Percentiles rank a stretch among this genome's conserved stretches.
Evolutionary conservation across 768 basidiomycete genomes (phyloP).

Genomic region (Gloeophyllum trabeum): DNA sequence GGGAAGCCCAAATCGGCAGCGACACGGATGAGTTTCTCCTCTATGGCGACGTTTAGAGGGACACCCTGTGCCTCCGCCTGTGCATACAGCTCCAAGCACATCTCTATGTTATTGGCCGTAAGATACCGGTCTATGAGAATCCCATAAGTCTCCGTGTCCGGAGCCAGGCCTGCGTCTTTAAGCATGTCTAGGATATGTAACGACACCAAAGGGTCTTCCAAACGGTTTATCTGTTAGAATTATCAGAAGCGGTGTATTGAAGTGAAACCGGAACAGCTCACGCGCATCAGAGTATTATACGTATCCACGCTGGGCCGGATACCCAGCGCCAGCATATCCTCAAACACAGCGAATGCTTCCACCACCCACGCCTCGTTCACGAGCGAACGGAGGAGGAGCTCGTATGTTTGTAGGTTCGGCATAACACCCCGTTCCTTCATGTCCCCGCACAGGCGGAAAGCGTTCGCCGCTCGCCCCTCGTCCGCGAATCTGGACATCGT

Average conservation of each 20-base stretch:
- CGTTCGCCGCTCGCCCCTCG: constrained; percentile 22
- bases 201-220: constrained; percentile 27
- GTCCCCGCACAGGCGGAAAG: constrained; percentile 31
- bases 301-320: constrained; percentile 37
- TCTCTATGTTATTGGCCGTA: neutral
- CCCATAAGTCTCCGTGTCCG: neutral
- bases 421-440: constrained; percentile 46
- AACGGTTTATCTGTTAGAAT: neutral
- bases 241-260: neutral
- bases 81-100: neutral
- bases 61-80: constrained; percentile 30
- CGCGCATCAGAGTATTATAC: constrained; percentile 52
- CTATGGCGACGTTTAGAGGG: constrained; percentile 34
- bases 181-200: neutral
- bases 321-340: constrained; percentile 50
- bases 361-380: constrained; percentile 28
- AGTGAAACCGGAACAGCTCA: too few relatives aligned
- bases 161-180: neutral
- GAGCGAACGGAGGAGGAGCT: constrained; percentile 40
- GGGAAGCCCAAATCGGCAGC: constrained; percentile 45
- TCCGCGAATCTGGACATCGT: constrained; percentile 26
- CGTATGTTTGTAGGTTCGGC: constrained; percentile 50
- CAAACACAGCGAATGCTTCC: constrained; percentile 55
- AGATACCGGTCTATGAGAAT: neutral
- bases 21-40: constrained; percentile 38